Percentiles rank a stretch among this genome's conserved stretches.
These are phyloP conservation scores for Verticillium isaacii DNA, from an alignment of 2,329 filamentous ascomycete species.

Conservation along the genomic window DNA sequence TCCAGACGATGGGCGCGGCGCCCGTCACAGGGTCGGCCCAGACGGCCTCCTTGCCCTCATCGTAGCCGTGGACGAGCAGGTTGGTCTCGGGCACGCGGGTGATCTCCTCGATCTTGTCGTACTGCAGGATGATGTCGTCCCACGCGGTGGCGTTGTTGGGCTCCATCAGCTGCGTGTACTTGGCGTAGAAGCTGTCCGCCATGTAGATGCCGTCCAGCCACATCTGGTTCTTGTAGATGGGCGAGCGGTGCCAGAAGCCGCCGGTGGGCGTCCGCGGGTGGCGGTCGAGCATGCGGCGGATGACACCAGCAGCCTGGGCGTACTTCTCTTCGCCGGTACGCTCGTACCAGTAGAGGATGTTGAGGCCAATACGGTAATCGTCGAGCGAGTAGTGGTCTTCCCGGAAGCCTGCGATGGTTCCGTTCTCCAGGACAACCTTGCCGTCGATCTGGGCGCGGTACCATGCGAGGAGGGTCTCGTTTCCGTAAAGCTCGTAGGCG, in stretches of 20 bases:
- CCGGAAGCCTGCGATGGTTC: slow-evolving; percentile 41
- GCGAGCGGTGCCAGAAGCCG: slow-evolving; percentile 47
- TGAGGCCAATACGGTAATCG: slow-evolving; percentile 48
- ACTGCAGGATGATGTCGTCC: slow-evolving; percentile 39
- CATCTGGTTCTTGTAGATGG: slow-evolving; percentile 48
- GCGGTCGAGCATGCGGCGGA: slow-evolving; percentile 40
- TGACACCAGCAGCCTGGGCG: slow-evolving; percentile 38
- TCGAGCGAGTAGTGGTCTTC: slow-evolving; percentile 44
- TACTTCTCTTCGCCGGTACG: slow-evolving; percentile 43
- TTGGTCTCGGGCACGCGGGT: slow-evolving; percentile 32
- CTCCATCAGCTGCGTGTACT: slow-evolving; percentile 33
- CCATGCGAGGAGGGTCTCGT: slow-evolving; percentile 37
- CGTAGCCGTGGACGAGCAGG: slow-evolving; percentile 50
- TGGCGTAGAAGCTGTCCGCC: slow-evolving; percentile 39
- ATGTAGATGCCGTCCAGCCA: slow-evolving; percentile 54
- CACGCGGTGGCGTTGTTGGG: slow-evolving; percentile 32
- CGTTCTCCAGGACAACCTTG: slow-evolving; percentile 37
- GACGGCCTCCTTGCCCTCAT: slow-evolving; percentile 39
- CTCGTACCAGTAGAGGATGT: slow-evolving; percentile 45
- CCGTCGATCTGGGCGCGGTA: slow-evolving; percentile 41
- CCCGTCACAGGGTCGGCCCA: slow-evolving; percentile 49
- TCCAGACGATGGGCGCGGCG: slow-evolving; percentile 48
- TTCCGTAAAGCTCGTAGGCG: slow-evolving; percentile 37
- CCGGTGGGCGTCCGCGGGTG: slow-evolving; percentile 45
- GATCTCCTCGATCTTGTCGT: slow-evolving; percentile 37